Evolutionary conservation across 2,329 filamentous ascomycete genomes (phyloP), one percentile per base, ranked within the genome.

Genomic region (Penicillium sp.): DNA sequence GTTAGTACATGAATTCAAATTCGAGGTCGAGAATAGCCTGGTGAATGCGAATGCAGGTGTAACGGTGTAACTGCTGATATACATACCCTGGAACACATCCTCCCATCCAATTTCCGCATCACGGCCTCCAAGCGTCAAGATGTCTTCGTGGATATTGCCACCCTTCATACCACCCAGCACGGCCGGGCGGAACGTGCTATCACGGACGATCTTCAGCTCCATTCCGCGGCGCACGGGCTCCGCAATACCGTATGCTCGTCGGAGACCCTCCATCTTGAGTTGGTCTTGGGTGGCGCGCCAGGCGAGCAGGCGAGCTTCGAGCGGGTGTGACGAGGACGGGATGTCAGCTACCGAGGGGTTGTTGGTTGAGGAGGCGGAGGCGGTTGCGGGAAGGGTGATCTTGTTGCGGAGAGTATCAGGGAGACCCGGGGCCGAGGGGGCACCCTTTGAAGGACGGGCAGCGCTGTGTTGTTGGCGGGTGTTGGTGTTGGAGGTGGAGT

Each of bases 201-300:
- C 86, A 58, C 85, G 80, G 16, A 90, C 87, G 71, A 96, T 93
- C 84, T 91, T 90, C 73, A 96, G 82, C 81, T 99, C 94, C 94
- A 99, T 97, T 58, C 88, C 90, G 51, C 93, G 86, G 53, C 92
- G 87, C 67, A 97, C 87, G 3, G 94, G 94, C 83, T 97, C 94
- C 23, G 90, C 91, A 67, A 97, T 88, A 62, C 94, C 94, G 75
- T 92, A 97, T 43, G 91, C 87, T 63, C 91, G 89, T 61, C 91
- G 87, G 67, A 97, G 84, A 48, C 87, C 83, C 78, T 92, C 87
- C 90, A 96, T 94, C 77, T 95, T 94, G 72, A 96, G 77, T 29
- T 80, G 75, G 67, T 96, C 89, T 78, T 97, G 93, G 37, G 92
- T 96, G 54, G 87, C 82, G 76, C 93, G 90, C 94, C 94, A 99